These are phyloP conservation scores for Psilocybe tampanensis DNA, from an alignment of 768 basidiomycete species.

Conservation along the genomic window DNA sequence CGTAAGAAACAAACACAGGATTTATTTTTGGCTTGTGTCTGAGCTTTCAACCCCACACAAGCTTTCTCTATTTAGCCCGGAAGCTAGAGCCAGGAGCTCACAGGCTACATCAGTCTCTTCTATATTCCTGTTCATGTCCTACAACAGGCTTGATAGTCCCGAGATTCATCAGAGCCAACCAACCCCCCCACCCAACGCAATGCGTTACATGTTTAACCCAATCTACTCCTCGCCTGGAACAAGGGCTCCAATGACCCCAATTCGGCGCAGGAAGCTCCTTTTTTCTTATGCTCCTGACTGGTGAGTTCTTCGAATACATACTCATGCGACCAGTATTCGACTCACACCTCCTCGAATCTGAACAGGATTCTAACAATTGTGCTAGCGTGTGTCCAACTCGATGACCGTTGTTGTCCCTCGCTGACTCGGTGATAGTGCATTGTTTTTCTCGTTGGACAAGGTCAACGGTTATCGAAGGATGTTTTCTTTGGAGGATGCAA, in stretches of 20 bases:
- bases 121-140: conserved; percentile 27
- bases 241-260: conserved; percentile 27
- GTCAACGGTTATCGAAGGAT: conserved; percentile 73
- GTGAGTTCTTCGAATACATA: conserved; percentile 38
- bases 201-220: conserved; percentile 30
- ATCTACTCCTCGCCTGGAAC: conserved; percentile 11
- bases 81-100: neutral
- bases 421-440: conserved; percentile 39
- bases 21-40: too few species aligned
- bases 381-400: conserved; percentile 55
- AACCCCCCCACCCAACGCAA: conserved; percentile 17
- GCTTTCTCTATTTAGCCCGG: too few species aligned
- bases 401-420: neutral
- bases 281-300: conserved; percentile 78
- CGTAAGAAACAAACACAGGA: neutral
- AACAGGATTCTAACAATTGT: conserved; percentile 67
- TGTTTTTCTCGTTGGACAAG: conserved; percentile 65
- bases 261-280: conserved; percentile 45
- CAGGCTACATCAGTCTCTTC: neutral
- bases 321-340: conserved; percentile 10
- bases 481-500: conserved; percentile 79
- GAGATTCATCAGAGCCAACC: conserved; percentile 6
- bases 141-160: conserved; percentile 27
- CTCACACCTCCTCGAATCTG: neutral
- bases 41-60: too few species aligned